Base-by-base conservation (phyloP, 345 rosid species). In the Gossypium sturtianum region DNA sequence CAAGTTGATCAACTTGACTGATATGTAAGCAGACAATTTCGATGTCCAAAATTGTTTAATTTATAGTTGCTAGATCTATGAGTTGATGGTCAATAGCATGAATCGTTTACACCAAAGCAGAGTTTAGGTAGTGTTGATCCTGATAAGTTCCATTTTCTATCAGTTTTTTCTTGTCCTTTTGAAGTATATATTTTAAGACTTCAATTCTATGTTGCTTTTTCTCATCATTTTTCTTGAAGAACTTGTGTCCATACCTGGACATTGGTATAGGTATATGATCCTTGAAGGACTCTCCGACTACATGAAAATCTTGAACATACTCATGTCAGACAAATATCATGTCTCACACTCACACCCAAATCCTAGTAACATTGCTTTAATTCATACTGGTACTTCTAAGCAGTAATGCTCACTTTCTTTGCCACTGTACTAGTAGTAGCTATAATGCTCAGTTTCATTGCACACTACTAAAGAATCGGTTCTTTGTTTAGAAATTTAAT, bases 1-100 rank as follows among this genome's bases (percentile, higher is more conserved):
- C 70, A 75, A 85, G 76, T 81, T 91, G 90, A 78, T 78, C 79
- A 88, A 88, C 81, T 66, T 94, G 85, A 83, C 74, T 60, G 98
- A 91, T 82, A 44, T 94, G 98, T 94, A 82, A 89, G 93, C 19
- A 76, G 70, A 56, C 44, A 8, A 43, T 13, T 47, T 71, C 2
- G 0, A 49, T 43, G 13, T 68, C 72, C 20, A 17, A 27, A 69
- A 4, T 27, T 27, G 19, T 49, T 51, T 49, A 19, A 19, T 65
- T 20, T 66, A 19, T 45, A 66, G 53, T 13, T 20, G 17, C 70
- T 66, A 11, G 34, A 16, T 66, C 52, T 66, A 44, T 66, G 70
- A 19, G 70, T 66, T 65, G 29, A 12, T 66, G 52, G 52, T 11
- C 52, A 44, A 43, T 20, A 41, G 34, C 70, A 66, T 11, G 70